Conservation (phyloP, 768 basidiomycete species). For the Crucibulum laeve region DNA sequence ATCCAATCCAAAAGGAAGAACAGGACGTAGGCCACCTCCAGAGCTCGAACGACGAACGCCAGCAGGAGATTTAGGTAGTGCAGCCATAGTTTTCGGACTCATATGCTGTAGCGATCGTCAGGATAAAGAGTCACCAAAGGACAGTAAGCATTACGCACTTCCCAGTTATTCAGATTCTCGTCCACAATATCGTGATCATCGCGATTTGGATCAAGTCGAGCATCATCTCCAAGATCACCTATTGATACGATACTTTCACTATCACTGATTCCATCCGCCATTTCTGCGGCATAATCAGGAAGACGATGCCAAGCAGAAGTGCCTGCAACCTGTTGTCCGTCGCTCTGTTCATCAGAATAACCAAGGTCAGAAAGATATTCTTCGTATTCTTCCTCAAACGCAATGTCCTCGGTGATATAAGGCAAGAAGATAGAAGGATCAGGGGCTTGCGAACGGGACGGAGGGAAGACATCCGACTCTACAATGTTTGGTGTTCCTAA, state of each 20-base stretch:
- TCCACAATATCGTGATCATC: conserved; percentile 64
- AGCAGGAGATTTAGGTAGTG: conserved; percentile 87
- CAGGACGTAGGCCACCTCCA: conserved; percentile 79
- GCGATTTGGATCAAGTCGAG: conserved; percentile 56
- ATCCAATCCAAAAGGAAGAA: conserved; percentile 69
- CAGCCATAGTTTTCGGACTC: conserved; percentile 94
- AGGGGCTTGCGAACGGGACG: conserved; percentile 80
- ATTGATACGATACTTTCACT: conserved; percentile 91
- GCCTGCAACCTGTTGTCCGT: conserved; percentile 27
- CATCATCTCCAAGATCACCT: conserved; percentile 81
- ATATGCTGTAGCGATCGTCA: conserved; percentile 59
- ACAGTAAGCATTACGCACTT: conserved; percentile 48
- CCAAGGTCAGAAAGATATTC: conserved; percentile 90
- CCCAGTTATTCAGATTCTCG: conserved; percentile 93
- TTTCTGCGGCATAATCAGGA: conserved; percentile 71
- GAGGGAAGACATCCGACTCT: conserved; percentile 94
- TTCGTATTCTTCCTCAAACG: conserved; percentile 96
- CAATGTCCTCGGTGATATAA: conserved; percentile 90
- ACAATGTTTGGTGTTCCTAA: conserved; percentile 71
- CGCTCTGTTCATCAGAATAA: conserved; percentile 56
- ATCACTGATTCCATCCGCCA: conserved; percentile 88
- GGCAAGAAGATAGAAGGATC: conserved; percentile 83
- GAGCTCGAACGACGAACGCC: conserved; percentile 79
- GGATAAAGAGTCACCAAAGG: conserved; percentile 1
- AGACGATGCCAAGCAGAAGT: conserved; percentile 80